These are phyloP conservation scores for Pecoramyces ruminantium DNA, from an alignment of 192 early-diverging fungal genomes.

Conservation along the genomic window DNA sequence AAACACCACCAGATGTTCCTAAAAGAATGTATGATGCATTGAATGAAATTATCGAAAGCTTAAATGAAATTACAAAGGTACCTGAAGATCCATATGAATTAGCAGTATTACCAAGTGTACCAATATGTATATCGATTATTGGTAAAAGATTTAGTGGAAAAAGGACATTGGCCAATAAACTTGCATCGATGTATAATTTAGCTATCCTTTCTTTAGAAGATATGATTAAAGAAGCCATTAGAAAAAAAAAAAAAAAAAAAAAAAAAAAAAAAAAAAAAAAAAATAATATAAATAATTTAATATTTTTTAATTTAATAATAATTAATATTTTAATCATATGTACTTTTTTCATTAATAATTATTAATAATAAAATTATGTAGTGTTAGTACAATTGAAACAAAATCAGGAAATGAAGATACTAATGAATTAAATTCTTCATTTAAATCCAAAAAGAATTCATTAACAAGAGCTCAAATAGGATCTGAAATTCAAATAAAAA, in stretches of 20 bases:
- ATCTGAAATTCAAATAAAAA: slow-evolving; percentile 21
- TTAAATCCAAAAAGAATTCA: not conserved
- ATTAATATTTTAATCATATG: too few species aligned
- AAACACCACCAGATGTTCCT: not conserved
- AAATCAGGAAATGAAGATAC: not conserved
- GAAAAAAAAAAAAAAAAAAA: slow-evolving; percentile 5
- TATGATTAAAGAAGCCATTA: slow-evolving; percentile 25
- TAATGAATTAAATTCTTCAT: not conserved
- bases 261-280: too few species aligned
- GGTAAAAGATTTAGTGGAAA: slow-evolving; percentile 40
- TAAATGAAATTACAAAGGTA: slow-evolving; percentile 22
- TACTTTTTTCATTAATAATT: too few species aligned
- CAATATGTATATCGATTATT: slow-evolving; percentile 23
- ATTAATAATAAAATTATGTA: slow-evolving; percentile 9
- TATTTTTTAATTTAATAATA: too few species aligned
- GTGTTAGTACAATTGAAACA: not conserved
- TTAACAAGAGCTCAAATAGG: slow-evolving; percentile 15
- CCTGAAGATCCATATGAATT: slow-evolving; percentile 13
- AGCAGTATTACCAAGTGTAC: slow-evolving; percentile 19
- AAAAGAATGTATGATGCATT: slow-evolving; percentile 13
- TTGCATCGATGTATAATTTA: slow-evolving; percentile 18
- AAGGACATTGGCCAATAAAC: slow-evolving; percentile 13
- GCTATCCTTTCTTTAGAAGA: slow-evolving; percentile 16
- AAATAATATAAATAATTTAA: too few species aligned
- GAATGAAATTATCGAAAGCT: slow-evolving; percentile 15